Conservation (phyloP, 768 basidiomycete genomes). For the Rhizopogon salebrosus region DNA sequence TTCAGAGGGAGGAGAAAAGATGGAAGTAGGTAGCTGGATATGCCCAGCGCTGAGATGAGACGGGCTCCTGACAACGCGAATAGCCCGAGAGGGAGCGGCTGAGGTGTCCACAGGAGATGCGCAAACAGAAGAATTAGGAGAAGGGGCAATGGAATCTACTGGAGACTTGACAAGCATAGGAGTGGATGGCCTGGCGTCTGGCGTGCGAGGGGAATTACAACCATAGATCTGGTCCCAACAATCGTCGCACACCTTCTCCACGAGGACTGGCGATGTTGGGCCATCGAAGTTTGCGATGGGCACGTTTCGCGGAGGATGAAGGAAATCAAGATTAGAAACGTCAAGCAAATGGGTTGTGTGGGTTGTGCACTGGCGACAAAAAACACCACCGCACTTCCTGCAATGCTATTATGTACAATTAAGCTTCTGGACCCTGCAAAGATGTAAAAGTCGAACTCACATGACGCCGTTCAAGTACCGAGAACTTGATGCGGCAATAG, state of each 20-base stretch:
- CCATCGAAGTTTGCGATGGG: conserved; percentile 54
- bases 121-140: conserved; percentile 30
- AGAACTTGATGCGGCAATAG: conserved; percentile 59
- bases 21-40: conserved; percentile 20
- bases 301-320: conserved; percentile 66
- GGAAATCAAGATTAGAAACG: conserved; percentile 62
- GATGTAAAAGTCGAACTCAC: conserved; percentile 35
- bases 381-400: conserved; percentile 79
- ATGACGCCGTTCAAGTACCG: conserved; percentile 70
- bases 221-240: conserved; percentile 76
- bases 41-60: conserved; percentile 24
- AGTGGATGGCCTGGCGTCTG: conserved; percentile 31
- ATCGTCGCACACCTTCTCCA: conserved; percentile 69
- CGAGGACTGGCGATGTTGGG: conserved; percentile 51
- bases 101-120: conserved; percentile 27
- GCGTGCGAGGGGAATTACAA: conserved; percentile 35
- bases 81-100: conserved; percentile 12
- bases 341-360: conserved; percentile 64
- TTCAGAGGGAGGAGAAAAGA: conserved; percentile 17
- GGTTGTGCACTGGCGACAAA: conserved; percentile 59
- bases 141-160: conserved; percentile 26
- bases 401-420: conserved; percentile 52
- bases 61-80: conserved; percentile 21
- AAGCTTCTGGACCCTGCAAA: conserved; percentile 9
- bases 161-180: conserved; percentile 32